Evolutionary conservation across 106 monocot species (phyloP).

Genomic region (Dioscorea zingiberensis): DNA sequence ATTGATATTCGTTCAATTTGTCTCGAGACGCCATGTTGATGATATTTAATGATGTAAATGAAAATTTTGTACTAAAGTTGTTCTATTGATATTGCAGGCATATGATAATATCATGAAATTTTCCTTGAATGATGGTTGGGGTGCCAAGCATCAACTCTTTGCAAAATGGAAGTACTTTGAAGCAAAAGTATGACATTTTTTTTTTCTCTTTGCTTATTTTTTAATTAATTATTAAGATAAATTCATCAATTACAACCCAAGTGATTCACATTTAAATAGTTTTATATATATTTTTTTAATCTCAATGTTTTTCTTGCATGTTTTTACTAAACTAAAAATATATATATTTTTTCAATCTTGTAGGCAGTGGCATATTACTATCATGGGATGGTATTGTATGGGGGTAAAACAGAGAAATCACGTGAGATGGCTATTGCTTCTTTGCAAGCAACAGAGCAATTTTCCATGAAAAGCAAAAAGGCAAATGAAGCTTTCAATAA

Average conservation of each 20-base stretch:
- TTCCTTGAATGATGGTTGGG: conserved; percentile 45
- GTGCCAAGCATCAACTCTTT: conserved; percentile 56
- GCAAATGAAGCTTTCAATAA: conserved; percentile 53
- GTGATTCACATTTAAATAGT: not conserved
- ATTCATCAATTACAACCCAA: too few species aligned
- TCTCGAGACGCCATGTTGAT: too few species aligned
- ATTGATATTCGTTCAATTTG: too few species aligned
- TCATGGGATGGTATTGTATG: conserved; percentile 82
- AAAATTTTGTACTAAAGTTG: too few species aligned
- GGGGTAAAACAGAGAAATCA: conserved; percentile 76
- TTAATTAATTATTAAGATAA: not conserved
- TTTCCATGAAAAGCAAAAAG: conserved; percentile 70
- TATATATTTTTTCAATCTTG: not conserved
- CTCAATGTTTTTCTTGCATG: not conserved
- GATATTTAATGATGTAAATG: too few species aligned
- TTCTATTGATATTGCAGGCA: conserved; percentile 34
- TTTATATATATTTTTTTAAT: not conserved
- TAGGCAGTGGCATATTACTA: conserved; percentile 90
- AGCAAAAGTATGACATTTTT: conserved; percentile 50
- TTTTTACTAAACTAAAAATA: too few species aligned
- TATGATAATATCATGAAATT: conserved; percentile 41
- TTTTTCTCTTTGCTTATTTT: not conserved
- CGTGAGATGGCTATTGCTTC: conserved; percentile 55
- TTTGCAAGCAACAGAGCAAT: conserved; percentile 64
- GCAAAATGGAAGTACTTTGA: conserved; percentile 69